A percentile compares a stretch with the other conserved stretches of the same genome.
Conservation (phyloP, 2,329 filamentous ascomycete genomes). For the Sarocladium strictum region DNA sequence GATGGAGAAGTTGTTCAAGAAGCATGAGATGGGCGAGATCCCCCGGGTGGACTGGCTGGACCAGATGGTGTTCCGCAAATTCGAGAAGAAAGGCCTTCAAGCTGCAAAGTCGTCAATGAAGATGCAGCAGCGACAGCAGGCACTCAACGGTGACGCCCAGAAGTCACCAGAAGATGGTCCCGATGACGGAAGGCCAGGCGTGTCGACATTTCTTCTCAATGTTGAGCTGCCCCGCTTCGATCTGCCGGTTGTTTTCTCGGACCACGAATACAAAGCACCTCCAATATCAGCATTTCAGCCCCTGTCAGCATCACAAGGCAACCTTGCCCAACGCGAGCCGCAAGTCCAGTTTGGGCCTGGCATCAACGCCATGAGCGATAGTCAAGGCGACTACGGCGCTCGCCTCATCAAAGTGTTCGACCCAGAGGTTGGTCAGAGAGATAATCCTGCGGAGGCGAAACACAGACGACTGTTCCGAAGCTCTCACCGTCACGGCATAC, state of each 20-base stretch:
- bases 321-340: constrained; percentile 71
- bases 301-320: constrained; percentile 50
- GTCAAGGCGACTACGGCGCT: constrained; percentile 40
- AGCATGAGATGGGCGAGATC: constrained; percentile 97
- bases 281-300: constrained; percentile 72
- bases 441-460: constrained; percentile 94
- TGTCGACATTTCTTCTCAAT: constrained; percentile 71
- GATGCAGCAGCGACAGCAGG: constrained; percentile 43
- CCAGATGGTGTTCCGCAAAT: constrained; percentile 83
- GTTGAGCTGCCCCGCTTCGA: constrained; percentile 93
- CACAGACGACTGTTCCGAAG: constrained; percentile 88
- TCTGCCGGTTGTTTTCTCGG: constrained; percentile 90
- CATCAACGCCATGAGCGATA: constrained; percentile 63
- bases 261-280: constrained; percentile 84
- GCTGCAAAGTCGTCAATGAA: constrained; percentile 60
- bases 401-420: constrained; percentile 84
- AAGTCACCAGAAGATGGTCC: constrained; percentile 19
- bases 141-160: constrained; percentile 26
- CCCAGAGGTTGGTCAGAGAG: constrained; percentile 79
- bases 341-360: constrained; percentile 88
- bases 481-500: constrained; percentile 80
- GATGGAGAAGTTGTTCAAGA: constrained; percentile 86
- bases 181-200: constrained; percentile 28
- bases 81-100: constrained; percentile 69
- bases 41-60: constrained; percentile 92